phyloP scores from a whole-genome alignment of 208 protist genomes.

The Strigomonas galati region DNA sequence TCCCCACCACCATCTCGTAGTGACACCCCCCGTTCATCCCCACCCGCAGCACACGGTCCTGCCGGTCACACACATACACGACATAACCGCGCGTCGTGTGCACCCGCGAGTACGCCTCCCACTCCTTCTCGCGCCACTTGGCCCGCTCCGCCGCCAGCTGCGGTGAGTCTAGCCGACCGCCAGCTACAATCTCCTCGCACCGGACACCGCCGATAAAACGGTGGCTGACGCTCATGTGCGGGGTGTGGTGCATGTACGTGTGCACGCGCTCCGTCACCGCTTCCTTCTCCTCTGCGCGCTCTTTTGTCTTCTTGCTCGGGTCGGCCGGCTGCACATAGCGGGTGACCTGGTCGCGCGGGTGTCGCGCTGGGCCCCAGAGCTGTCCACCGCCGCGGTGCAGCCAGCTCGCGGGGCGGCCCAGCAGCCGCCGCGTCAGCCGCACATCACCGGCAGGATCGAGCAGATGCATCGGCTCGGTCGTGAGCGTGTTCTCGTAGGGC shows the following conservation, averaged over 20 bases:
- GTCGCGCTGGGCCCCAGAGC: conserved; percentile 30
- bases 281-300: conserved; percentile 10
- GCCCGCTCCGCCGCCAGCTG: neutral
- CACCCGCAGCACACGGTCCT: conserved; percentile 53
- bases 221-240: conserved; percentile 38
- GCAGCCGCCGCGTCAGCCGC: conserved; percentile 44
- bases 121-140: neutral
- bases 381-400: conserved; percentile 44
- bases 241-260: conserved; percentile 20
- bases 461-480: conserved; percentile 23
- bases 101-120: neutral
- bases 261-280: neutral
- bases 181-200: conserved; percentile 28
- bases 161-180: neutral
- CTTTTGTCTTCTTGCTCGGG: conserved; percentile 24
- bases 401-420: conserved; percentile 24
- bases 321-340: conserved; percentile 17
- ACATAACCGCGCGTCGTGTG: conserved; percentile 12
- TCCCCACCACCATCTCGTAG: conserved; percentile 73
- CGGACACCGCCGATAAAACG: conserved; percentile 30
- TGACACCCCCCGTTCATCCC: conserved; percentile 60
- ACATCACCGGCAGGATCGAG: conserved; percentile 48
- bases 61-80: conserved; percentile 38
- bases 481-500: conserved; percentile 24
- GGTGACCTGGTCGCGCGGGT: conserved; percentile 13